Evolutionary conservation across 352 stramenopile species (phyloP).

Genomic region (Phytopythium delawarense): DNA sequence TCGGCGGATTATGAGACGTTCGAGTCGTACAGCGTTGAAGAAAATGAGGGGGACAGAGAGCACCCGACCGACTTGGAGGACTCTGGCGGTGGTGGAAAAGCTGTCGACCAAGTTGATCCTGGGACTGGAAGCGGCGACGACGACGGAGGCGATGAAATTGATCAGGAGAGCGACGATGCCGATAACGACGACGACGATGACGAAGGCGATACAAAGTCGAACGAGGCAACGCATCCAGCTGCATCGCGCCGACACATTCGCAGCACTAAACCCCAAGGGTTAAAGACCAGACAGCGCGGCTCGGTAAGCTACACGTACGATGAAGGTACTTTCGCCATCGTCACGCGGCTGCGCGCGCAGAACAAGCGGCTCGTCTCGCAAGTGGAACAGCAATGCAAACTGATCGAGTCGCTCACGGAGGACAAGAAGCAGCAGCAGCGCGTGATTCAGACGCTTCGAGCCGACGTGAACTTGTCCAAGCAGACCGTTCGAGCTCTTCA

Average conservation of each 20-base stretch:
- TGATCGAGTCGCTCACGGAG: slow-evolving; percentile 33
- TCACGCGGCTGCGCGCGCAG: slow-evolving; percentile 35
- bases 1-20: slow-evolving; percentile 31
- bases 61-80: not conserved
- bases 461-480: slow-evolving; percentile 42
- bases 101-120: not conserved
- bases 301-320: slow-evolving; percentile 27
- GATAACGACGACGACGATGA: not conserved
- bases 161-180: not conserved
- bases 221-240: not conserved
- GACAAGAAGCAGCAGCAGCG: slow-evolving; percentile 49
- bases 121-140: not conserved
- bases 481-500: slow-evolving; percentile 40
- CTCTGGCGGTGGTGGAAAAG: not conserved
- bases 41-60: slow-evolving; percentile 3
- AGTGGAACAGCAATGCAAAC: slow-evolving; percentile 50
- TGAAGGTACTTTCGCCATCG: slow-evolving; percentile 48
- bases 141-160: not conserved
- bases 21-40: slow-evolving; percentile 23
- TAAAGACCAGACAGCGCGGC: not conserved
- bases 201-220: not conserved
- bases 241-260: not conserved
- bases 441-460: slow-evolving; percentile 33
- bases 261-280: not conserved
- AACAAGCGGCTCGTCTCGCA: slow-evolving; percentile 46